Conservation (phyloP, 495 filamentous ascomycete species). For the Chaetomium fimeti region DNA sequence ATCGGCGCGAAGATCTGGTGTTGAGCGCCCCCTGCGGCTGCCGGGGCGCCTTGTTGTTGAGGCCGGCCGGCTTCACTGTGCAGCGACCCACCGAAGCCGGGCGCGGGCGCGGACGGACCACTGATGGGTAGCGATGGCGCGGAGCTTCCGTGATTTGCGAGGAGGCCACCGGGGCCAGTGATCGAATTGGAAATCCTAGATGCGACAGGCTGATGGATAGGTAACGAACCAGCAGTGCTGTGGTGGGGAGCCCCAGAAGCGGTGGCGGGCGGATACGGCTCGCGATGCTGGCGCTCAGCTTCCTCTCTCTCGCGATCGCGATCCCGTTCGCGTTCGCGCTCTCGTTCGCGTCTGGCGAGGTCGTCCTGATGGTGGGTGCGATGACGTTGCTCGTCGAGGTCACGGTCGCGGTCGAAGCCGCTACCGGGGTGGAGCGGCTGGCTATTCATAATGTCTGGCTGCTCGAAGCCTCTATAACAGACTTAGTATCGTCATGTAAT, state of each 20-base stretch:
- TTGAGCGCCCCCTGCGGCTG: slow-evolving; percentile 53
- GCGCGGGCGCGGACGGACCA: slow-evolving; percentile 60
- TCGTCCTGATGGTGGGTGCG: slow-evolving; percentile 40
- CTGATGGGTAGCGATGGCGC: slow-evolving; percentile 61
- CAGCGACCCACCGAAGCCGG: slow-evolving; percentile 66
- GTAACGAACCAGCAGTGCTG: slow-evolving; percentile 77
- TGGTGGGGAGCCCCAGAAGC: slow-evolving; percentile 61
- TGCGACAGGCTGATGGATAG: slow-evolving; percentile 87
- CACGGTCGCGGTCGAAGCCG: slow-evolving; percentile 44
- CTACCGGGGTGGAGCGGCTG: slow-evolving; percentile 42
- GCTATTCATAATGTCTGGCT: slow-evolving; percentile 43
- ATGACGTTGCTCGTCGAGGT: slow-evolving; percentile 42
- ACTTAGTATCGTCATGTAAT: slow-evolving; percentile 21
- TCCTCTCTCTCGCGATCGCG: slow-evolving; percentile 58
- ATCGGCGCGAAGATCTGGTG: slow-evolving; percentile 62
- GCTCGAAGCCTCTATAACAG: slow-evolving; percentile 28
- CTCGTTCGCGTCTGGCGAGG: slow-evolving; percentile 32
- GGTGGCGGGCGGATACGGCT: slow-evolving; percentile 54
- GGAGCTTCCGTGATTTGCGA: slow-evolving; percentile 67
- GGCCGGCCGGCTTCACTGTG: slow-evolving; percentile 58
- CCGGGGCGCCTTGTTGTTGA: slow-evolving; percentile 63
- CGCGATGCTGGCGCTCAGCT: slow-evolving; percentile 64
- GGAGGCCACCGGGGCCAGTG: slow-evolving; percentile 81
- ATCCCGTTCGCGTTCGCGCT: slow-evolving; percentile 31
- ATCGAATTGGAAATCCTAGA: slow-evolving; percentile 75